These are phyloP conservation scores for Penicillium longicatenatum DNA, from an alignment of 495 filamentous ascomycete species.

Conservation along the genomic window DNA sequence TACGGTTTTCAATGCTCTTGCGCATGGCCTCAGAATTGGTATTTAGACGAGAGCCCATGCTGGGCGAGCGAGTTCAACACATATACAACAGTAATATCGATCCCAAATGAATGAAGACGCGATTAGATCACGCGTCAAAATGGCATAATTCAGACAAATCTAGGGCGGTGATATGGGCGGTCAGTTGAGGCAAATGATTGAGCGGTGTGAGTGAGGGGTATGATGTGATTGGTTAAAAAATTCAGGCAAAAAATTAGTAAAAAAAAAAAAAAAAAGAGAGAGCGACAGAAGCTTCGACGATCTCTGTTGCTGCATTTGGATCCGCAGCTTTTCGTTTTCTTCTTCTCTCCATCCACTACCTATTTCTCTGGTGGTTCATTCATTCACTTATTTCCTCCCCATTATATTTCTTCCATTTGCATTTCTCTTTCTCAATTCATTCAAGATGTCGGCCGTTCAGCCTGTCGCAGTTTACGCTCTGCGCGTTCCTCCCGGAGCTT, in stretches of 20 bases:
- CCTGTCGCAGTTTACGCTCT: conserved; percentile 90
- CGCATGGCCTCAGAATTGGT: conserved; percentile 74
- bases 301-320: conserved; percentile 27
- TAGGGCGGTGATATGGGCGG: conserved; percentile 24
- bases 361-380: conserved; percentile 30
- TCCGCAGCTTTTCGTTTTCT: conserved; percentile 29
- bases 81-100: conserved; percentile 8
- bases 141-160: conserved; percentile 21
- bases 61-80: conserved; percentile 34
- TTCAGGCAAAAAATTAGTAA: conserved; percentile 16
- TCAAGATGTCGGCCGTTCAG: conserved; percentile 57
- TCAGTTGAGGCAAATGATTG: conserved; percentile 18
- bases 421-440: conserved; percentile 15
- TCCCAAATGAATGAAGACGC: conserved; percentile 10
- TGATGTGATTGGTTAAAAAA: conserved; percentile 18
- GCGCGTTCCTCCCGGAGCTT: conserved; percentile 74
- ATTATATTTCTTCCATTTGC: conserved; percentile 12
- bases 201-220: conserved; percentile 22
- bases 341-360: conserved; percentile 18
- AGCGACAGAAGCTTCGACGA: conserved; percentile 24
- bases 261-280: conserved; percentile 30
- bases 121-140: conserved; percentile 23
- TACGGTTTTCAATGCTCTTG: conserved; percentile 79
- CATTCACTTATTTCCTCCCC: conserved; percentile 19
- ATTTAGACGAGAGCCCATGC: conserved; percentile 80